phyloP scores from a whole-genome alignment of 73 alveolate genomes.

The Paramecium sexaurelia region DNA sequence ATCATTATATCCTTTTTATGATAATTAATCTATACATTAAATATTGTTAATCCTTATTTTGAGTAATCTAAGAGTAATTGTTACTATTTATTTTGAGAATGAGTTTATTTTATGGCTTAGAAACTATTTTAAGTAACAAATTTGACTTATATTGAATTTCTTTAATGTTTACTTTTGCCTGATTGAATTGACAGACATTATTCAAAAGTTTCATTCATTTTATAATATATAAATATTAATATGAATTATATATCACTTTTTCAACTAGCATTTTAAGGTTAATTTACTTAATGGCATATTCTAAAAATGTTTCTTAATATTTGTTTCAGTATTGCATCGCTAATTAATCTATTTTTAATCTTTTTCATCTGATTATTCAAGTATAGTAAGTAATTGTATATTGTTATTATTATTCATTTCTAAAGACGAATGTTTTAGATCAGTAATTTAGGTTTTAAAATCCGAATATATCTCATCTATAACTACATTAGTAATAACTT shows the following conservation, averaged over 20 bases:
- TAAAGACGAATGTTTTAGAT: neutral
- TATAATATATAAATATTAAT: neutral
- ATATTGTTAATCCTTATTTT: neutral
- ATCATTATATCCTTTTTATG: neutral
- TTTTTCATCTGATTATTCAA: conserved; percentile 3
- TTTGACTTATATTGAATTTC: neutral
- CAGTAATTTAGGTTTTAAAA: neutral
- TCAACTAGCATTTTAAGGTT: neutral
- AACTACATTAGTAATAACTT: neutral
- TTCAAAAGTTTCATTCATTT: conserved; percentile 19
- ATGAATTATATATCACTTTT: neutral
- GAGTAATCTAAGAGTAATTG: conserved; percentile 4
- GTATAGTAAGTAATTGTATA: neutral
- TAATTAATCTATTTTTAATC: neutral
- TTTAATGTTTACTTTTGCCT: neutral
- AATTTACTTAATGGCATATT: neutral
- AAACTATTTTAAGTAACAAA: neutral
- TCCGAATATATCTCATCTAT: neutral
- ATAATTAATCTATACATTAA: neutral
- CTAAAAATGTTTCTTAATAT: neutral
- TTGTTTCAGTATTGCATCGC: neutral
- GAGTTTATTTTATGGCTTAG: neutral
- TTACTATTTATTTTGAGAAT: neutral
- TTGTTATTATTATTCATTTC: neutral
- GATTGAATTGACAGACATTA: neutral